Percentiles rank a stretch among this genome's conserved stretches.
Evolutionary conservation across 1,139 yeast species (phyloP).

Genomic region (Sugiyamaella grinbergsii): DNA sequence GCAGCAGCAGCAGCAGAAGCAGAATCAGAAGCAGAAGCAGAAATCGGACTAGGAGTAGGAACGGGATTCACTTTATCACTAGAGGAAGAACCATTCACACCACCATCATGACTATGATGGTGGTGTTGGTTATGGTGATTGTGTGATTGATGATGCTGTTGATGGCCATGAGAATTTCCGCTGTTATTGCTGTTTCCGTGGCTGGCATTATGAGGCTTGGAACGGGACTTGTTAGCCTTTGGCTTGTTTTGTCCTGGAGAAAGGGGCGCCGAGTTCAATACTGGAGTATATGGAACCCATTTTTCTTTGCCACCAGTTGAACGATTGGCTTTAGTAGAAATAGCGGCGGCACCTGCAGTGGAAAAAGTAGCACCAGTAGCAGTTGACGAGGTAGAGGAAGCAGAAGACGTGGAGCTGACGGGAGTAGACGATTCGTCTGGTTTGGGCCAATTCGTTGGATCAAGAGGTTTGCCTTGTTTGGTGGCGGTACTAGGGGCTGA

Average conservation of each 20-base stretch:
- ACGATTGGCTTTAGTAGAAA: constrained; percentile 45
- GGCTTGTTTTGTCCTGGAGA: constrained; percentile 27
- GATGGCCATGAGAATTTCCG: constrained; percentile 25
- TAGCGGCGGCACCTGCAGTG: constrained; percentile 41
- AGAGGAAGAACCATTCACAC: constrained; percentile 12
- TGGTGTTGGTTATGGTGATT: constrained; percentile 24
- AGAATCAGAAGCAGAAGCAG: not conserved
- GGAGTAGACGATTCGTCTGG: constrained; percentile 45
- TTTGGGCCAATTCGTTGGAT: constrained; percentile 62
- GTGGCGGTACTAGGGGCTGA: constrained; percentile 18
- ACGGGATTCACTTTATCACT: not conserved
- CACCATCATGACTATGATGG: constrained; percentile 13
- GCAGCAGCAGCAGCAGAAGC: constrained; percentile 13
- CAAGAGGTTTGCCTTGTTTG: constrained; percentile 34
- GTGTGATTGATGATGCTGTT: constrained; percentile 23
- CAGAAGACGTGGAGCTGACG: constrained; percentile 36
- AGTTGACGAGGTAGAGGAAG: constrained; percentile 36
- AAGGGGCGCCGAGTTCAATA: constrained; percentile 49
- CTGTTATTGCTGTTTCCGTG: constrained; percentile 16
- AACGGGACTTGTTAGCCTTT: constrained; percentile 21
- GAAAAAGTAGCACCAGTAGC: constrained; percentile 33
- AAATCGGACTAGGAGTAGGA: constrained; percentile 3
- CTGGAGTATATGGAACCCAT: constrained; percentile 87
- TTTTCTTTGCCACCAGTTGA: constrained; percentile 63
- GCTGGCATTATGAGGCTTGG: constrained; percentile 20